Evolutionary conservation across 495 filamentous ascomycete genomes (phyloP), one percentile per base, ranked within the genome.

Genomic region (Podospora anserina): DNA sequence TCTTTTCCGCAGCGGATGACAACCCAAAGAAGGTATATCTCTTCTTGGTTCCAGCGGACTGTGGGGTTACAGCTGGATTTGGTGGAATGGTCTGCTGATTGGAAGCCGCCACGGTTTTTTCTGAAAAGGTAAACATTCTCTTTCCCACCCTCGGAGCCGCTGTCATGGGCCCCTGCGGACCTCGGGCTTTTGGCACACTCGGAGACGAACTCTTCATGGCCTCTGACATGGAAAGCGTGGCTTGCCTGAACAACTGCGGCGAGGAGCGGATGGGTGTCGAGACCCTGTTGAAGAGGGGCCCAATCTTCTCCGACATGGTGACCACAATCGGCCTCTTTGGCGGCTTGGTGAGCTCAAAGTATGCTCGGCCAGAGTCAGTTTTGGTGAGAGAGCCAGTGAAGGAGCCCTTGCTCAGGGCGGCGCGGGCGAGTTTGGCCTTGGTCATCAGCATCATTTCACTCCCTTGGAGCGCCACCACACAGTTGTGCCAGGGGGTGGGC

Each of bases 401-500:
- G 34, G 26, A 57, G 5, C 66, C 70, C 30, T 67, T 58, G 0
- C 34, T 44, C 7, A 71, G 60, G 0, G 70, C 66, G 16, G 70
- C 61, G 55, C 70, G 61, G 19, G 64, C 70, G 5, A 68, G 54
- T 26, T 71, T 71, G 59, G 70, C 70, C 53, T 71, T 71, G 63
- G 66, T 66, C 4, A 71, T 60, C 55, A 71, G 60, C 30, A 68
- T 32, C 18, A 68, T 20, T 20, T 69, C 66, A 54, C 64, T 63
- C 19, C 61, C 70, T 16, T 39, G 63, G 15, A 71, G 59, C 60
- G 66, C 30, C 16, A 69, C 70, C 6, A 71, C 66, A 4, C 30
- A 66, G 59, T 71, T 71, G 64, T 71, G 70, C 70, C 70, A 71
- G 1, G 70, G 70, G 5, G 70, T 71, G 26, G 70, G 70, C 28